Evolutionary conservation across 768 basidiomycete genomes (phyloP), one percentile per base, ranked within the genome.

Genomic region (Leccinum longicurvipes): DNA sequence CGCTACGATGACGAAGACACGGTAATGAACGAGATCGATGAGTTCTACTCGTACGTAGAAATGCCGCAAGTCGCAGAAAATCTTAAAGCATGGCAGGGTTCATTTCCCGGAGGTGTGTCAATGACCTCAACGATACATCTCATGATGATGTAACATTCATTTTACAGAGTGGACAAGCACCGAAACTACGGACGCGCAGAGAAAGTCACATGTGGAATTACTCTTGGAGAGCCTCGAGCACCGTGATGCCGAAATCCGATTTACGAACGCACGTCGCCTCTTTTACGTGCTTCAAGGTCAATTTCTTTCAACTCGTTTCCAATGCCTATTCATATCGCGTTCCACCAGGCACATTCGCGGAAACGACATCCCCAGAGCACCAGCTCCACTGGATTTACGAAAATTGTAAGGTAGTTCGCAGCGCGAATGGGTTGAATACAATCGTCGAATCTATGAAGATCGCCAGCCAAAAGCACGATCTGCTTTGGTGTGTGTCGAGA

Each of bases 21-120:
- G 5, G 85, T 98, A 19, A 87, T 96, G 81, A 89, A 90, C 64
- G 97, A 99, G 70, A 86, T 99, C 36, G 91, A 98, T 56, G 97
- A 99, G 73, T 98, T 98, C 74, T 98, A 96, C 72, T 92, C 93
- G 21, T 99, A 97, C 73, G 86, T 93, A 58, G 96, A 98, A 76
- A 91, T 93, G 83, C 83, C 89, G 0, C 91, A 94, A 68, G 87
- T 93, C 21, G 84, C 83, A 3, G 90, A 92, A 76, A 92, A 93
- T 68, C 76, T 91, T 60, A 87, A 85, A 66, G 88, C 91, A 45
- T 97, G 93, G 89, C 83, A 89, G 65, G 86, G 86, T 36, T 91
- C 88, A 42, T 95, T 89, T 68, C 73, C 79, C 28, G 84, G 84
- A 72, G 89, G 93, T 89, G 65, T 63, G 83, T 52, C 41, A 47